Evolutionary conservation across 257 asterid genomes (phyloP).

Genomic region (Forsythia suspensa): DNA sequence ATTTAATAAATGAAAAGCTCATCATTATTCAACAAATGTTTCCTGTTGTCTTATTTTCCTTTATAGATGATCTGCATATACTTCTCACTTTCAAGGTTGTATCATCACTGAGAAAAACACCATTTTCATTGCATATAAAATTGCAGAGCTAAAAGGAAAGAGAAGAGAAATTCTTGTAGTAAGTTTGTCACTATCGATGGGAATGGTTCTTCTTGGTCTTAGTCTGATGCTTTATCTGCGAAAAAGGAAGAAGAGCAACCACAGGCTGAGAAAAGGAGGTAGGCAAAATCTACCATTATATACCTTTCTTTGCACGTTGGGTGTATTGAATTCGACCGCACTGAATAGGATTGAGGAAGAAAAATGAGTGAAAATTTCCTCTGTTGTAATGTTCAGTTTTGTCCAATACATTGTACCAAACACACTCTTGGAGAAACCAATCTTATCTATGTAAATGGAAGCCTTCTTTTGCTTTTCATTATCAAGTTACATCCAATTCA

Average conservation of each 20-base stretch:
- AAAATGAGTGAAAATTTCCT: no score
- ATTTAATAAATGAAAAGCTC: neutral
- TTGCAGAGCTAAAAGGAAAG: neutral
- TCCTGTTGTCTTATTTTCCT: neutral
- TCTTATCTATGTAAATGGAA: neutral
- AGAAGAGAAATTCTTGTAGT: neutral
- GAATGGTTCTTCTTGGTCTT: constrained; percentile 10
- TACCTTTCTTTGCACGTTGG: no score
- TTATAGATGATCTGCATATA: neutral
- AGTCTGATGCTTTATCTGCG: neutral
- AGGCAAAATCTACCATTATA: neutral
- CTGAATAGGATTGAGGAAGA: no score
- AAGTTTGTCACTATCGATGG: neutral
- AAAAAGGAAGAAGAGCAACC: constrained; percentile 1
- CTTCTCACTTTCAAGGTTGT: neutral
- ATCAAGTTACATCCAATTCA: neutral
- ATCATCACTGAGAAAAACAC: neutral
- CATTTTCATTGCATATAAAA: no score
- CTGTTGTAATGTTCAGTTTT: no score
- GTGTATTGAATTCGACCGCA: no score
- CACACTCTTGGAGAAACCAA: neutral
- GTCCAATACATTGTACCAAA: no score
- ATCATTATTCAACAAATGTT: no score
- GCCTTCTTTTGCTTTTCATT: neutral
- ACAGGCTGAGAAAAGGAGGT: constrained; percentile 16